These are phyloP conservation scores for Graphilbum fragrans DNA, from an alignment of 2,329 filamentous ascomycete genomes.

Conservation along the genomic window DNA sequence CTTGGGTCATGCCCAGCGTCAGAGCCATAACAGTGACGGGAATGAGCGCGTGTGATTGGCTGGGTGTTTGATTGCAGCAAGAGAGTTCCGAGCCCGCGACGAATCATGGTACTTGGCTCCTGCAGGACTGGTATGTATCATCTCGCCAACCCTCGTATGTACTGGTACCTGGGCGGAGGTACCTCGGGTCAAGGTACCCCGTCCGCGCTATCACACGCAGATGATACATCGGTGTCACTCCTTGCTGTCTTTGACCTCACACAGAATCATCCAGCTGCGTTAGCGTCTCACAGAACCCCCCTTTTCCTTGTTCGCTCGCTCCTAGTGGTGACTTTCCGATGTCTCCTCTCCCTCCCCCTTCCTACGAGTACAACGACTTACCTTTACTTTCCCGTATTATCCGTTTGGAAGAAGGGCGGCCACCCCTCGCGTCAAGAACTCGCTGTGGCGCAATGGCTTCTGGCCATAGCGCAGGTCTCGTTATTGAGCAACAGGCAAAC, in stretches of 20 bases:
- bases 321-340: too few relatives aligned
- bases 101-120: slow-evolving; percentile 15
- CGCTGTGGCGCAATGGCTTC: too few relatives aligned
- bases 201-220: background rate
- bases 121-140: slow-evolving; percentile 16
- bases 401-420: too few relatives aligned
- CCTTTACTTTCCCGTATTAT: too few relatives aligned
- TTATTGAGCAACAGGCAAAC: too few relatives aligned
- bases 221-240: background rate
- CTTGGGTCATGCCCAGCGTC: background rate
- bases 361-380: too few relatives aligned
- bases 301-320: too few relatives aligned
- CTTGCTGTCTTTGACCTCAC: background rate
- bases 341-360: too few relatives aligned
- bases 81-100: slow-evolving; percentile 1
- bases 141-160: slow-evolving; percentile 14
- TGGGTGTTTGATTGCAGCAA: slow-evolving; percentile 1
- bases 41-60: background rate
- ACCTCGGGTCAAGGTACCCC: slow-evolving; percentile 9
- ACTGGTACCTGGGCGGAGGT: slow-evolving; percentile 18
- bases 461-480: too few relatives aligned
- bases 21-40: background rate
- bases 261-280: slow-evolving; percentile 4
- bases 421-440: too few relatives aligned
- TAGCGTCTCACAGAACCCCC: slow-evolving; percentile 7